These are phyloP conservation scores for Hypoxylon perforatum DNA, from an alignment of 495 filamentous ascomycete species.

Conservation along the genomic window DNA sequence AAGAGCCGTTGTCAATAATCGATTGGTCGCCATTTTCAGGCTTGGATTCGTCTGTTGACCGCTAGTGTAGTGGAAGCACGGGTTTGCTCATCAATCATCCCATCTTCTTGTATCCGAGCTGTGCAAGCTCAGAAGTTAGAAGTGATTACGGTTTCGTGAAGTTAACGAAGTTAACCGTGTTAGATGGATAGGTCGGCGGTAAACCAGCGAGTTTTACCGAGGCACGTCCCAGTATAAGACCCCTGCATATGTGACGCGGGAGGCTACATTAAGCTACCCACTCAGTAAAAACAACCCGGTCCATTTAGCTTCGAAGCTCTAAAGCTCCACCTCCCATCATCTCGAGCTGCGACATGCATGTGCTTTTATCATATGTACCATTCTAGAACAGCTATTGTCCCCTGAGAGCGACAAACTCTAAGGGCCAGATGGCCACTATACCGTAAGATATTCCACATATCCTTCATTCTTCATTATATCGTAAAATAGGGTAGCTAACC, in stretches of 20 bases:
- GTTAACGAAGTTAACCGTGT: neutral
- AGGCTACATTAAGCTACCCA: slow-evolving; percentile 18
- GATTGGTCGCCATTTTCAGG: slow-evolving; percentile 59
- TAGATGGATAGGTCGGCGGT: neutral
- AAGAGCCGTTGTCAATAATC: slow-evolving; percentile 62
- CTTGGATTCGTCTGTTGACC: neutral
- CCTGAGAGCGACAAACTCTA: slow-evolving; percentile 1
- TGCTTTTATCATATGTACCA: neutral
- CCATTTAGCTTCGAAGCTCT: slow-evolving; percentile 15
- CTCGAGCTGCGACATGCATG: neutral
- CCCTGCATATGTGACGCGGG: slow-evolving; percentile 7
- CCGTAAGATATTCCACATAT: slow-evolving; percentile 31
- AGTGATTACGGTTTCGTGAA: neutral
- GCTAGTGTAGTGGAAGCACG: neutral
- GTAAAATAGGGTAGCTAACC: slow-evolving; percentile 21
- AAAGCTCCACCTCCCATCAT: slow-evolving; percentile 21
- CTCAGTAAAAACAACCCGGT: slow-evolving; percentile 15
- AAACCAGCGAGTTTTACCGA: slow-evolving; percentile 29
- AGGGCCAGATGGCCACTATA: slow-evolving; percentile 38
- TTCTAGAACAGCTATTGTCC: neutral
- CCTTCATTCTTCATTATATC: neutral
- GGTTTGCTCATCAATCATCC: neutral
- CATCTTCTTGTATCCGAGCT: neutral
- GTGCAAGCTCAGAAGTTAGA: neutral
- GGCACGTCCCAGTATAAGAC: slow-evolving; percentile 25